Base-by-base conservation (phyloP, 2,329 filamentous ascomycete genomes). In the Cytospora piceicola region DNA sequence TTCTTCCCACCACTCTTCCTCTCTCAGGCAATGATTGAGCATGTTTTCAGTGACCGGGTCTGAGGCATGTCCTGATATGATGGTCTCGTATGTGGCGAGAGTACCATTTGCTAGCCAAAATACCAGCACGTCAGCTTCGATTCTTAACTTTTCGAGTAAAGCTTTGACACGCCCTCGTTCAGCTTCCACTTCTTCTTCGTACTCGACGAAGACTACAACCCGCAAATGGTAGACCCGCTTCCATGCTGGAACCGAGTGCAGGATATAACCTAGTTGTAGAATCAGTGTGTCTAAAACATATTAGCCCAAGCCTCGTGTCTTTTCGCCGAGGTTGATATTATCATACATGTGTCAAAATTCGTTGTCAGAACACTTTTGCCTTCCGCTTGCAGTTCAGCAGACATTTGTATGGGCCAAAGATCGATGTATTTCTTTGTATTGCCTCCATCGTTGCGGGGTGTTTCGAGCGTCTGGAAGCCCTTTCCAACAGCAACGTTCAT, bases 401-500 rank as follows among this genome's bases (percentile, higher is more conserved):
- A 94, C 92, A 96, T 96, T 70, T 96, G 93, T 61, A 96, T 95
- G 0, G 93, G 93, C 93, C 93, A 96, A 5, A 96, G 79, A 72
- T 96, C 93, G 68, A 96, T 92, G 72, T 90, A 94, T 72, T 88
- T 91, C 73, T 94, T 94, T 4, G 80, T 81, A 61, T 89, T 86
- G 22, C 75, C 73, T 4, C 82, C 83, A 49, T 87, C 81, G 0
- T 81, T 75, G 24, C 85, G 82, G 0, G 93, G 93, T 0, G 92
- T 85, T 72, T 95, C 90, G 1, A 96, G 80, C 1, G 86, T 78
- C 61, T 92, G 87, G 69, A 96, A 96, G 0, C 92, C 92, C 73
- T 91, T 92, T 0, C 90, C 93, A 49, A 96, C 84, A 1, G 92
- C 93, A 30, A 96, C 91, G 71, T 96, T 96, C 65, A 95, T 88